A percentile compares a stretch with the other conserved stretches of the same genome.
Evolutionary conservation across 2,329 filamentous ascomycete genomes (phyloP).

Genomic region (Blumeriella jaapii): DNA sequence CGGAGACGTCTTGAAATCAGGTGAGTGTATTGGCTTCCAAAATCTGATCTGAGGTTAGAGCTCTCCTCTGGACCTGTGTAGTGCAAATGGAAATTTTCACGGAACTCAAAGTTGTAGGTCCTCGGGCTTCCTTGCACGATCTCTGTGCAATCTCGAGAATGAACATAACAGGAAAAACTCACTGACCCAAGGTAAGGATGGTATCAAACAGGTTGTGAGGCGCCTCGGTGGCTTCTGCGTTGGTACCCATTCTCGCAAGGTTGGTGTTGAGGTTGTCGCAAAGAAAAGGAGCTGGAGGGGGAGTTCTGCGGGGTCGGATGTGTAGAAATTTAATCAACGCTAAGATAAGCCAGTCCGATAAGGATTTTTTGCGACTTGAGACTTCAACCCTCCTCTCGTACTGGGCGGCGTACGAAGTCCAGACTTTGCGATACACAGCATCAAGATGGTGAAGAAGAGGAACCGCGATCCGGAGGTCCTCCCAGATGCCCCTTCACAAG

Average conservation of each 20-base stretch:
- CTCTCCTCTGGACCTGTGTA: too few relatives aligned
- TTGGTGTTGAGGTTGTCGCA: too few relatives aligned
- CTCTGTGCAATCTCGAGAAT: too few relatives aligned
- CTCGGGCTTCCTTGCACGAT: too few relatives aligned
- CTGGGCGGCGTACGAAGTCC: too few relatives aligned
- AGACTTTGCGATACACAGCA: not conserved
- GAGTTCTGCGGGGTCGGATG: not conserved
- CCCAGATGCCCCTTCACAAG: conserved; percentile 21
- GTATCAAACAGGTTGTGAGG: conserved; percentile 33
- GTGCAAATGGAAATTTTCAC: too few relatives aligned
- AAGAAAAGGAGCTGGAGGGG: too few relatives aligned
- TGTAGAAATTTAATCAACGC: not conserved
- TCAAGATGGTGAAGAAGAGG: conserved; percentile 29
- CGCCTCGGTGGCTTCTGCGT: conserved; percentile 15
- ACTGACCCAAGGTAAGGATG: too few relatives aligned
- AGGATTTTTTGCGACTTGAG: conserved; percentile 2
- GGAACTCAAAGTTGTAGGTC: too few relatives aligned
- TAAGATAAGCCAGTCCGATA: conserved; percentile 6
- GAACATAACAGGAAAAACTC: too few relatives aligned
- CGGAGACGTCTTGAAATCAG: conserved; percentile 54
- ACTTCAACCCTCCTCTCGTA: too few relatives aligned
- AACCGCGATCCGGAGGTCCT: conserved; percentile 26
- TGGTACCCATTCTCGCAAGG: conserved; percentile 13
- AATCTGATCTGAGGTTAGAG: too few relatives aligned
- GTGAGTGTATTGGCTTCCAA: conserved; percentile 49